These are phyloP conservation scores for Bruguiera sexangula DNA, from an alignment of 345 rosid genomes.

Conservation along the genomic window DNA sequence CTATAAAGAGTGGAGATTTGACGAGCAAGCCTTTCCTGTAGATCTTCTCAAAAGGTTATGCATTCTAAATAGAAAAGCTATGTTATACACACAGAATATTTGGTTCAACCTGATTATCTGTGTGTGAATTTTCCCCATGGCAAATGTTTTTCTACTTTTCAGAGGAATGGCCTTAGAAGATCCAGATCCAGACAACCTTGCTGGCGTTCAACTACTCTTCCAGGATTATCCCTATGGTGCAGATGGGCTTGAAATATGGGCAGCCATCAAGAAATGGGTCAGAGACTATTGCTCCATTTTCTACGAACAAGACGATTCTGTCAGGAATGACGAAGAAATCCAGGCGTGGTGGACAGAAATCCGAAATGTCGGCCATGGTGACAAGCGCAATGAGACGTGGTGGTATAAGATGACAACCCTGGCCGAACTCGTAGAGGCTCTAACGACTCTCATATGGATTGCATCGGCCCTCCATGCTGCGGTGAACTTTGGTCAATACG, in stretches of 20 bases:
- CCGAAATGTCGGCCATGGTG: constrained; percentile 49
- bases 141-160: constrained; percentile 15
- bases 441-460: constrained; percentile 60
- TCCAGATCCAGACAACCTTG: constrained; percentile 32
- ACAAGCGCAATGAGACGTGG: constrained; percentile 45
- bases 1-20: constrained; percentile 63
- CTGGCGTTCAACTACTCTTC: constrained; percentile 43
- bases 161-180: constrained; percentile 52
- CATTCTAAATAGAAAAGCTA: background rate
- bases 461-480: constrained; percentile 60
- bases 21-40: constrained; percentile 54
- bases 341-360: constrained; percentile 70
- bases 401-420: constrained; percentile 43
- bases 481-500: constrained; percentile 54
- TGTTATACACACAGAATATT: too few species aligned
- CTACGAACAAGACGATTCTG: constrained; percentile 42
- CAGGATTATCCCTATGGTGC: constrained; percentile 60
- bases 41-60: constrained; percentile 56
- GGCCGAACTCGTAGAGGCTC: constrained; percentile 32
- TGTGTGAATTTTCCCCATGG: background rate
- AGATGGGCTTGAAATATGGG: constrained; percentile 63
- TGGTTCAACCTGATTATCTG: background rate
- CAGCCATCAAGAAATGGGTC: constrained; percentile 51
- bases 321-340: constrained; percentile 45
- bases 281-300: constrained; percentile 45